A percentile compares a stretch with the other conserved stretches of the same genome.
phyloP scores from a whole-genome alignment of 2,329 filamentous ascomycete genomes.

The Verticillium isaacii region DNA sequence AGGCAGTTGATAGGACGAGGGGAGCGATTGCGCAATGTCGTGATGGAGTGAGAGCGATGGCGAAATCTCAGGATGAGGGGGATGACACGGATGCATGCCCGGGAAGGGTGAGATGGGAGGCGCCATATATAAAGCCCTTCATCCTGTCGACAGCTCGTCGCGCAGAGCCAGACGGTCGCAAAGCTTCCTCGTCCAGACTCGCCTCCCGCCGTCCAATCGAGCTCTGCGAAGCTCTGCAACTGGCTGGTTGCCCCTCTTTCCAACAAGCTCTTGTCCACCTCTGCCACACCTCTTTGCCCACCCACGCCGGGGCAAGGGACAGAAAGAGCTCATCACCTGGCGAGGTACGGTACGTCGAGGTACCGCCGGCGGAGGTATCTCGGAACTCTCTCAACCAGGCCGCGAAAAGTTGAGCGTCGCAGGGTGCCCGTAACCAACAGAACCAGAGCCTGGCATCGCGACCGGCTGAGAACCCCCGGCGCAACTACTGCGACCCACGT shows the following conservation, averaged over 20 bases:
- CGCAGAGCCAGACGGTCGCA: neutral
- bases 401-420: neutral
- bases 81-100: neutral
- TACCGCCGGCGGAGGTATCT: neutral
- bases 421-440: neutral
- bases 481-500: neutral
- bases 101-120: neutral
- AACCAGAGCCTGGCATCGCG: neutral
- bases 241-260: neutral
- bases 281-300: neutral
- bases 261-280: neutral
- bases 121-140: constrained; percentile 1
- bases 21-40: neutral
- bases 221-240: constrained; percentile 5
- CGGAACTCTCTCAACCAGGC: neutral
- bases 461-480: neutral
- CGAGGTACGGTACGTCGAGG: neutral
- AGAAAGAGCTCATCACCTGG: neutral
- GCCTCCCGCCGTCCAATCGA: constrained; percentile 3
- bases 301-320: neutral
- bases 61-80: constrained; percentile 1
- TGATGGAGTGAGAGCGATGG: neutral
- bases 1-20: neutral
- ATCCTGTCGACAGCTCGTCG: neutral
- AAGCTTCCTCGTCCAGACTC: neutral